Evolutionary conservation across 2,329 filamentous ascomycete genomes (phyloP).

Genomic region (Aspergillus puulaauensis): DNA sequence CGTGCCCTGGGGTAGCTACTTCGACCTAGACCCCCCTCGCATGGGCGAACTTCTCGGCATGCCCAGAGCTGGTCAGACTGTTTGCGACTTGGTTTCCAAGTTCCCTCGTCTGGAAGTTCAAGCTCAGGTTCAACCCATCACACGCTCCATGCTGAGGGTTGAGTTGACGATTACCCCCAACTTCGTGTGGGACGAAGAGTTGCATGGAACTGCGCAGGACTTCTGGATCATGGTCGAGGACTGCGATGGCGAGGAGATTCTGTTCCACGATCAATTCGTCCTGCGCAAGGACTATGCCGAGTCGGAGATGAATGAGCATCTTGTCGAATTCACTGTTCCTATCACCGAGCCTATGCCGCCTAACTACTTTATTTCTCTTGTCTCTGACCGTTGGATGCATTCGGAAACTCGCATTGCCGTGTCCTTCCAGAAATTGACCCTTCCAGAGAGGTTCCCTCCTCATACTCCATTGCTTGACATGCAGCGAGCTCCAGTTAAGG

Average conservation of each 20-base stretch:
- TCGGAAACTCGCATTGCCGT: conserved; percentile 91
- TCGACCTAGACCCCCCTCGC: conserved; percentile 90
- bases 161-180: conserved; percentile 90
- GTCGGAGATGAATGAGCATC: conserved; percentile 84
- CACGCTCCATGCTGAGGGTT: conserved; percentile 85
- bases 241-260: conserved; percentile 91
- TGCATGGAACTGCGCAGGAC: conserved; percentile 85
- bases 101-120: conserved; percentile 92
- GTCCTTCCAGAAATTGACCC: conserved; percentile 89
- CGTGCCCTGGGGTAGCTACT: conserved; percentile 89
- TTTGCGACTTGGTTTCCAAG: conserved; percentile 84
- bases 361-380: conserved; percentile 94
- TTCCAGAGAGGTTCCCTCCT: conserved; percentile 92
- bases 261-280: conserved; percentile 93
- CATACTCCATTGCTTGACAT: conserved; percentile 90
- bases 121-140: conserved; percentile 92
- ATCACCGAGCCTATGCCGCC: conserved; percentile 98
- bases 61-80: conserved; percentile 80
- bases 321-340: conserved; percentile 93
- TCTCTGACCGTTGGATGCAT: conserved; percentile 98
- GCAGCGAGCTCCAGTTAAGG: conserved; percentile 84
- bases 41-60: conserved; percentile 94
- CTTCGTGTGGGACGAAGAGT: conserved; percentile 88
- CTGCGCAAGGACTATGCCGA: conserved; percentile 85
- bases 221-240: conserved; percentile 99